Base-by-base conservation (phyloP, 1,284 basidiomycete genomes). In the Dichomitus squalens region DNA sequence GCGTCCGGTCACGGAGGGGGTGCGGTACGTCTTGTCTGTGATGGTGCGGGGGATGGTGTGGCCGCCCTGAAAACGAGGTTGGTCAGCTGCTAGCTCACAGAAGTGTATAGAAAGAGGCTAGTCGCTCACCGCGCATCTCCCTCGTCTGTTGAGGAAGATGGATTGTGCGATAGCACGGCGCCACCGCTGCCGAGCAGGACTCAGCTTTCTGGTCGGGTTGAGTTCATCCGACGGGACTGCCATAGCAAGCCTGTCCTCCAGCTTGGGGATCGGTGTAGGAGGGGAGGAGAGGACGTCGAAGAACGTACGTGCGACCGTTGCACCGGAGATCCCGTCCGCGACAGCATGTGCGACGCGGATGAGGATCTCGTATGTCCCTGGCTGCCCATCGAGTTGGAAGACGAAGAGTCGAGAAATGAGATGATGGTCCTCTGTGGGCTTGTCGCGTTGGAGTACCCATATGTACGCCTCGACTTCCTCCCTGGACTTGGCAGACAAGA, bases 31-130 rank as follows among this genome's bases (percentile, higher is more conserved):
- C 4, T 67, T 59, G 23, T 66, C 66, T 1, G 75, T 76, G 33
- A 54, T 16, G 7, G 55, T 78, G 68, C 57, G 53, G 0, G 83
- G 83, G 9, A 87, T 72, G 0, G 80, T 81, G 56, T 86, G 83
- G 1, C 84, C 84, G 6, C 83, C 84, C 85, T 86, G 63, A 12
- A n/a, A 16, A 31, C 27, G 14, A 21, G 36, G 18, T 25, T 14
- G 7, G 4, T 25, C 11, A 47, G 14, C 27, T 12, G 2, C 29
- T 11, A 6, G 11, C 29, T 5, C 2, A 16, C 35, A 7, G 21
- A 12, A 4, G 12, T n/a, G 7, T 14, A 8, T 11, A 11, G n/a
- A 20, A 16, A 2, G 9, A 14, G n/a, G 9, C 2, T 21, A 29
- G 8, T 3, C 8, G 16, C 61, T 53, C 5, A 63, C 61, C 20